Conservation (phyloP, 2,329 filamentous ascomycete genomes). For the Penicillium expansum region DNA sequence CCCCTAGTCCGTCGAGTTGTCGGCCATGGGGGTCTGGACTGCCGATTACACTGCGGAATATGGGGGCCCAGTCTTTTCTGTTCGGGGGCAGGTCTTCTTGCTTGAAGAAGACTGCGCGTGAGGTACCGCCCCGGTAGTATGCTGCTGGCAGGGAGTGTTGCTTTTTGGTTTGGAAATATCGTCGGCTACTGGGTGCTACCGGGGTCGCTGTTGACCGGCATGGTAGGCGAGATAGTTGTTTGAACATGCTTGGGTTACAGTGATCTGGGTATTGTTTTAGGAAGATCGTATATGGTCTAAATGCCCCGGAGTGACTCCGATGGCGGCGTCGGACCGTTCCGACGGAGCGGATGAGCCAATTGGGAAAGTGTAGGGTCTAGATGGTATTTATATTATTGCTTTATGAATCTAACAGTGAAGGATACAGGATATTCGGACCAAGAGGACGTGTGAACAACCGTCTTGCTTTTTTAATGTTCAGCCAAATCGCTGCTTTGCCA, state of each 20-base stretch:
- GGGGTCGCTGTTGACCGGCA: not conserved
- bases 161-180: conserved; percentile 11
- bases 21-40: conserved; percentile 64
- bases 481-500: conserved; percentile 79
- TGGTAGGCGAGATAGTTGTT: not conserved
- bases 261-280: not conserved
- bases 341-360: not conserved
- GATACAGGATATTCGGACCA: not conserved
- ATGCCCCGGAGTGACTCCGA: conserved; percentile 1
- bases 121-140: conserved; percentile 69
- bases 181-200: not conserved
- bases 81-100: conserved; percentile 51
- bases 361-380: not conserved
- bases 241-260: conserved; percentile 1
- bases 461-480: conserved; percentile 27
- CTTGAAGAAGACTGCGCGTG: conserved; percentile 62
- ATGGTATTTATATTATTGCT: not conserved
- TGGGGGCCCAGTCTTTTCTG: conserved; percentile 48
- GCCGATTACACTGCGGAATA: conserved; percentile 61
- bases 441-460: no score
- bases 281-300: not conserved
- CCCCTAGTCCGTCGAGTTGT: conserved; percentile 70
- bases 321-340: conserved; percentile 3
- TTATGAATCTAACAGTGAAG: not conserved
- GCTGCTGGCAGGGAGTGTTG: conserved; percentile 49